Percentiles rank a stretch among this genome's conserved stretches.
Conservation (phyloP, 2,329 filamentous ascomycete species). For the Emydomyces testavorans region DNA sequence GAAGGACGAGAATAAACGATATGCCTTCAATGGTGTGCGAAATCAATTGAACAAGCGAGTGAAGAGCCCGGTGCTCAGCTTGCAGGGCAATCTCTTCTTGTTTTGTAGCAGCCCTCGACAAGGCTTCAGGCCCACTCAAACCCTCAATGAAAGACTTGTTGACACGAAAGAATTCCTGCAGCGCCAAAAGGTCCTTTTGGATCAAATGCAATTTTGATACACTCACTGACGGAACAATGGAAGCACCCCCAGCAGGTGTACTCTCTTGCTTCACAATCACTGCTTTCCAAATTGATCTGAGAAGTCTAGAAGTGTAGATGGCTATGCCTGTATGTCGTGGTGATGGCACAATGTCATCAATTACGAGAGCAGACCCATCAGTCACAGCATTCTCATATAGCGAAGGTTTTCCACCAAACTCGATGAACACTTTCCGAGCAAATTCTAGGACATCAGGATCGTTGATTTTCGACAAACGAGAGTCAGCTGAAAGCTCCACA, state of each 20-base stretch:
- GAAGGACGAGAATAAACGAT: slow-evolving; percentile 86
- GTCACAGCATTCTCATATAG: slow-evolving; percentile 63
- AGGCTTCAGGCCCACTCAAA: slow-evolving; percentile 74
- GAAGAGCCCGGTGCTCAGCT: slow-evolving; percentile 84
- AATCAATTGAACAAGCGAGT: slow-evolving; percentile 74
- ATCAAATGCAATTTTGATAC: slow-evolving; percentile 59
- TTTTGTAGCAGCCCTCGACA: slow-evolving; percentile 64
- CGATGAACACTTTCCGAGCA: slow-evolving; percentile 78
- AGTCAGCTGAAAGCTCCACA: slow-evolving; percentile 61
- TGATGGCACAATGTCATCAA: slow-evolving; percentile 77
- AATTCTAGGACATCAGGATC: slow-evolving; percentile 79
- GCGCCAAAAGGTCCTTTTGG: slow-evolving; percentile 66
- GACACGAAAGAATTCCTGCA: slow-evolving; percentile 71
- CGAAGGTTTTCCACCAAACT: slow-evolving; percentile 77
- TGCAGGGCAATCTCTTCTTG: slow-evolving; percentile 88
- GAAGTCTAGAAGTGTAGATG: slow-evolving; percentile 75
- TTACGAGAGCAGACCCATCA: slow-evolving; percentile 50
- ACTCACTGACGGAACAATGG: slow-evolving; percentile 56
- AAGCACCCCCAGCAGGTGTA: slow-evolving; percentile 48
- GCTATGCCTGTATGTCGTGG: slow-evolving; percentile 80
- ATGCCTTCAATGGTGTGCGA: slow-evolving; percentile 91
- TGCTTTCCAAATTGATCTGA: slow-evolving; percentile 78
- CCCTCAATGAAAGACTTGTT: slow-evolving; percentile 91
- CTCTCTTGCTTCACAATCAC: slow-evolving; percentile 52
- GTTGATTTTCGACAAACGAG: slow-evolving; percentile 56